Evolutionary conservation across 164 flowering plant species (phyloP).

Genomic region (Santalum album): DNA sequence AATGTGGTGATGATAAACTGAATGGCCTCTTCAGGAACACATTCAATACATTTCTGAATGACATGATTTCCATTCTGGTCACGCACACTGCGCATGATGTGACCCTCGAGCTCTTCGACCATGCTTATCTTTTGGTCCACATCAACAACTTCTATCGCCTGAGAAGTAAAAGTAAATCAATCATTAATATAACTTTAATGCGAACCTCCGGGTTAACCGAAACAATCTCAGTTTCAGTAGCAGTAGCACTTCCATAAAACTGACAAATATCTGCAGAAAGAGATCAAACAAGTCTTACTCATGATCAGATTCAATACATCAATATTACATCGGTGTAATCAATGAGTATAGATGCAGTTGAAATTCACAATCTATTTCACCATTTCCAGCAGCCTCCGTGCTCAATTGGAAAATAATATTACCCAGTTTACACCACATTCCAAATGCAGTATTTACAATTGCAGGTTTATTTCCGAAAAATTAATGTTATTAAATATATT

Average conservation of each 20-base stretch:
- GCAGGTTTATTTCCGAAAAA: too few species aligned
- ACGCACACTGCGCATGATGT: constrained; percentile 89
- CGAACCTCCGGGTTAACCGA: background rate
- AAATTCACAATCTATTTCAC: too few species aligned
- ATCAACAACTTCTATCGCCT: constrained; percentile 98
- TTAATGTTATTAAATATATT: too few species aligned
- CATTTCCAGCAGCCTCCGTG: too few species aligned
- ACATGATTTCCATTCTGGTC: constrained; percentile 99
- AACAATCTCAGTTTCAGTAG: constrained; percentile 3
- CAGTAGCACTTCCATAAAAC: background rate
- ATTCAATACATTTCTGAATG: constrained; percentile 94
- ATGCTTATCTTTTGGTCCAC: constrained; percentile 86
- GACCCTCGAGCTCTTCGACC: constrained; percentile 91
- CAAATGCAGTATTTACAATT: too few species aligned
- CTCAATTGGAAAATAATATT: too few species aligned
- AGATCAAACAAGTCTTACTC: background rate
- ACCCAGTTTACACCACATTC: too few species aligned
- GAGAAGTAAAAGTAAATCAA: background rate
- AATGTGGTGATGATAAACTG: constrained; percentile 77
- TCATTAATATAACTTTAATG: constrained; percentile 1
- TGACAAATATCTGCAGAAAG: background rate
- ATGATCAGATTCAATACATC: background rate
- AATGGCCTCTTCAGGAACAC: constrained; percentile 88
- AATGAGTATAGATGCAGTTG: too few species aligned
- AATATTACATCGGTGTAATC: too few species aligned